A percentile compares a stretch with the other conserved stretches of the same genome.
phyloP scores from a whole-genome alignment of 2,329 filamentous ascomycete genomes.

The Colletotrichum eremochloae region DNA sequence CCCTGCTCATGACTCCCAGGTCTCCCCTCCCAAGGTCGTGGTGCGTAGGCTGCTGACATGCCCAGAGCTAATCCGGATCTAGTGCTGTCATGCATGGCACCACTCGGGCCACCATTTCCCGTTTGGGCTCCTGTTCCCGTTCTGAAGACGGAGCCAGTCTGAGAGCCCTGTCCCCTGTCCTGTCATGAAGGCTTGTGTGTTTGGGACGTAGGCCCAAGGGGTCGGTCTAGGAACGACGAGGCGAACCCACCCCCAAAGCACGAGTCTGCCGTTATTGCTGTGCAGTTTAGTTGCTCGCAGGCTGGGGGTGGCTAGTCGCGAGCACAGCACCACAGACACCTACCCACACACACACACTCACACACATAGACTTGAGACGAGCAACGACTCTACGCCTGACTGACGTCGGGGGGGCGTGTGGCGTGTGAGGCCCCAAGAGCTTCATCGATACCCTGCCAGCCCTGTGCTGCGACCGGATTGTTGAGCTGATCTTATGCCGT shows the following conservation, averaged over 20 bases:
- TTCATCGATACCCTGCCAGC: slow-evolving; percentile 47
- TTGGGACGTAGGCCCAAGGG: slow-evolving; percentile 44
- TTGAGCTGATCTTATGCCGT: slow-evolving; percentile 55
- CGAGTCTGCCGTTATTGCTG: slow-evolving; percentile 43
- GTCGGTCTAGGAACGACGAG: slow-evolving; percentile 15
- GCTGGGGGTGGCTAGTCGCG: slow-evolving; percentile 46
- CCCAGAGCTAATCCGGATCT: slow-evolving; percentile 38
- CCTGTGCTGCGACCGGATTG: slow-evolving; percentile 60
- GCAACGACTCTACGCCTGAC: slow-evolving; percentile 54
- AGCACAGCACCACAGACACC: slow-evolving; percentile 48
- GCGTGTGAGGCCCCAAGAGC: slow-evolving; percentile 49
- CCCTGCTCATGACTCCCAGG: slow-evolving; percentile 20
- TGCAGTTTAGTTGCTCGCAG: slow-evolving; percentile 49
- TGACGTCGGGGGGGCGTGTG: slow-evolving; percentile 39
- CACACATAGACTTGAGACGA: slow-evolving; percentile 58
- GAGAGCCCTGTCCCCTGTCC: slow-evolving; percentile 44
- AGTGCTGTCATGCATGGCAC: slow-evolving; percentile 42
- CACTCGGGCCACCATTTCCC: slow-evolving; percentile 46
- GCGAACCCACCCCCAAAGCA: not conserved
- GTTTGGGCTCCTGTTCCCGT: slow-evolving; percentile 48
- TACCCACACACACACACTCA: slow-evolving; percentile 25
- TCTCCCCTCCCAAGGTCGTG: slow-evolving; percentile 36
- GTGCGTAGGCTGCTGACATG: slow-evolving; percentile 34
- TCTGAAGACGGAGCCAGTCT: slow-evolving; percentile 44
- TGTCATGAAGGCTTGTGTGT: slow-evolving; percentile 50